Evolutionary conservation across 257 asterid genomes (phyloP).

Genomic region (Nicotiana tabacum): DNA sequence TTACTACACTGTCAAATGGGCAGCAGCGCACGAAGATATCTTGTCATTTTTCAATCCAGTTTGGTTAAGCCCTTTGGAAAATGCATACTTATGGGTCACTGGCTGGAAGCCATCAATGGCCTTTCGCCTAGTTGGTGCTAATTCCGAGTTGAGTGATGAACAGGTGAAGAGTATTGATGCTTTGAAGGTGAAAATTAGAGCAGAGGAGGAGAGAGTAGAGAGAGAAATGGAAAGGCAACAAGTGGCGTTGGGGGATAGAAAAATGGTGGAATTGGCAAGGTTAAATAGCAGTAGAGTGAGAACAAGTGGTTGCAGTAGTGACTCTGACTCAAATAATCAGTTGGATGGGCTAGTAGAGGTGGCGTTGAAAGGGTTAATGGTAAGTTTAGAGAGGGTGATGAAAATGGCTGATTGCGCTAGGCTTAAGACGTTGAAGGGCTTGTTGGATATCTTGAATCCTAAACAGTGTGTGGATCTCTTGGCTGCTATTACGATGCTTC

Average conservation of each 20-base stretch:
- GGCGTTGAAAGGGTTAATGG: conserved; percentile 31
- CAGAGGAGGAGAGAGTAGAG: conserved; percentile 66
- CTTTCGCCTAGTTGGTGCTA: conserved; percentile 31
- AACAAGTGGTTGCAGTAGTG: neutral
- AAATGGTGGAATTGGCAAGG: conserved; percentile 45
- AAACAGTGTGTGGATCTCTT: conserved; percentile 42
- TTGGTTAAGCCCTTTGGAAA: conserved; percentile 61
- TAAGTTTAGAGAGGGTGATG: conserved; percentile 50
- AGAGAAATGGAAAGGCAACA: conserved; percentile 73
- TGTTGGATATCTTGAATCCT: conserved; percentile 49
- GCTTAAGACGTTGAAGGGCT: conserved; percentile 49
- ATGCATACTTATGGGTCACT: conserved; percentile 48
- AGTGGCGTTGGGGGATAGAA: conserved; percentile 50
- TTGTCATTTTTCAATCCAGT: conserved; percentile 42
- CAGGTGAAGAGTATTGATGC: conserved; percentile 34
- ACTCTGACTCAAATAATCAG: neutral
- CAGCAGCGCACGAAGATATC: conserved; percentile 48
- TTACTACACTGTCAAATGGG: conserved; percentile 59
- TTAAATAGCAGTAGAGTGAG: conserved; percentile 8
- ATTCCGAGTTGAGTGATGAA: conserved; percentile 22
- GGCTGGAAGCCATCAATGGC: conserved; percentile 69
- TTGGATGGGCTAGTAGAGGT: conserved; percentile 32
- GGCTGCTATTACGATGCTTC: conserved; percentile 38
- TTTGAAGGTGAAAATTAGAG: conserved; percentile 33
- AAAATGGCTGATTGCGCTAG: conserved; percentile 69